Evolutionary conservation across 2,329 filamentous ascomycete species (phyloP), one percentile per base, ranked within the genome.

Genomic region (Juglanconis juglandina): DNA sequence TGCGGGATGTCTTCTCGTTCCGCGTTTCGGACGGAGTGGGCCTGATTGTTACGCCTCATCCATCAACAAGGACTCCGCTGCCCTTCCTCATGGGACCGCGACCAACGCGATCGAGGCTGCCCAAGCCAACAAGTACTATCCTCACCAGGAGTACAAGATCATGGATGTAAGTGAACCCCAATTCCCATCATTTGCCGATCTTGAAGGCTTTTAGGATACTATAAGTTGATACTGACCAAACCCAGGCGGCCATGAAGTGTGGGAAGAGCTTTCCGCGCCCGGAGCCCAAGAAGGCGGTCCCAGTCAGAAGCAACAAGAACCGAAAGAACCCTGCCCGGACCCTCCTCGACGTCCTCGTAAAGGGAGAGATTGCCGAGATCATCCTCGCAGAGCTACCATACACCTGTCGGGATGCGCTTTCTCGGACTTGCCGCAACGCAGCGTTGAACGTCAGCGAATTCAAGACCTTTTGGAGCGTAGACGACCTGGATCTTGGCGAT

Each of bases 351-450:
- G 10, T 47, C 10, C 14, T 55, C 30, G 53, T 9, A 5, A 17
- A n/a, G 3, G 6, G 8, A 34, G 57, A 87, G 32, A 24, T 58
- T 11, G 34, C 42, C 34, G 44, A 50, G 14, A n/a, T 42, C 6
- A 50, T 61, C 42, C 17, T 61, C 10, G 33, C 17, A 3, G 3
- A 44, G 34, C 41, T 61, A 9, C 52, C 54, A 14, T 61, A 58
- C 50, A 30, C 51, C 10, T 35, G n/a, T 17, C 53, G 53, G 6
- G 42, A 41, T 13, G 41, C 53, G 9, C 42, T 55, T 10, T 55
- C 46, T 6, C 42, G 47, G 41, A 34, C 53, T 6, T 55, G 53
- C n/a, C 41, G 14, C 41, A 30, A 47, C 14, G 53, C 41, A 34
- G 41, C 53, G 10, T 14, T 42, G 53, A 52, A 52, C 32, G 56